Evolutionary conservation across 805 yeast species (phyloP).

Genomic region (Pichia exigua): DNA sequence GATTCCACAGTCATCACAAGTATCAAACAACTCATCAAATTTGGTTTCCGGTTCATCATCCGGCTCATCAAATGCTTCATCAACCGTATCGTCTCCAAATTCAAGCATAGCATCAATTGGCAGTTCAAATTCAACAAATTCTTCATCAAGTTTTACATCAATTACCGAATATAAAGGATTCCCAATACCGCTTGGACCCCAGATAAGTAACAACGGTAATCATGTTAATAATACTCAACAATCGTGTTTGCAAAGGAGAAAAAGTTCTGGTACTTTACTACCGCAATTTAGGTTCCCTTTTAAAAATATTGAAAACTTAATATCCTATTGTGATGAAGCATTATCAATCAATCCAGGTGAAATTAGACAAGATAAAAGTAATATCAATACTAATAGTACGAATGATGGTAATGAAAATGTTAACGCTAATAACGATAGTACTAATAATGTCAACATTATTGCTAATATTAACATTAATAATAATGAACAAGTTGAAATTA

Average conservation of each 20-base stretch:
- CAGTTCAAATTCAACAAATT: not conserved
- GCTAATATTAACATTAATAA: slow-evolving; percentile 13
- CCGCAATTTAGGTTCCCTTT: slow-evolving; percentile 48
- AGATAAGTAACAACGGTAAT: not conserved
- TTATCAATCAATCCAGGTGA: slow-evolving; percentile 68
- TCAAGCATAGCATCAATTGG: not conserved
- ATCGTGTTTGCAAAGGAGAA: slow-evolving; percentile 25
- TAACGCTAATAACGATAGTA: slow-evolving; percentile 5
- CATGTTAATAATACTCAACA: slow-evolving; percentile 12
- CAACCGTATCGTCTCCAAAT: not conserved
- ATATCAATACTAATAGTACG: not conserved
- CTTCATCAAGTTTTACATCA: slow-evolving; percentile 10
- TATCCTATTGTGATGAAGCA: slow-evolving; percentile 70
- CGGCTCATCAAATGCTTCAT: slow-evolving; percentile 11
- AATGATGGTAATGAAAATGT: not conserved
- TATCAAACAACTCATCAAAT: slow-evolving; percentile 9
- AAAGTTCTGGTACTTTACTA: slow-evolving; percentile 34
- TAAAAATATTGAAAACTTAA: slow-evolving; percentile 47
- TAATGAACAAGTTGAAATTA: slow-evolving; percentile 25
- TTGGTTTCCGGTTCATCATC: slow-evolving; percentile 15
- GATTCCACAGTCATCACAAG: slow-evolving; percentile 10
- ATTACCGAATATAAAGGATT: slow-evolving; percentile 50
- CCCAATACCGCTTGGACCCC: slow-evolving; percentile 32
- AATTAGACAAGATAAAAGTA: slow-evolving; percentile 24
- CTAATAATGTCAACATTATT: no score